A percentile compares a stretch with the other conserved stretches of the same genome.
Conservation (phyloP, 2,329 filamentous ascomycete genomes). For the Ascochyta rabiei region DNA sequence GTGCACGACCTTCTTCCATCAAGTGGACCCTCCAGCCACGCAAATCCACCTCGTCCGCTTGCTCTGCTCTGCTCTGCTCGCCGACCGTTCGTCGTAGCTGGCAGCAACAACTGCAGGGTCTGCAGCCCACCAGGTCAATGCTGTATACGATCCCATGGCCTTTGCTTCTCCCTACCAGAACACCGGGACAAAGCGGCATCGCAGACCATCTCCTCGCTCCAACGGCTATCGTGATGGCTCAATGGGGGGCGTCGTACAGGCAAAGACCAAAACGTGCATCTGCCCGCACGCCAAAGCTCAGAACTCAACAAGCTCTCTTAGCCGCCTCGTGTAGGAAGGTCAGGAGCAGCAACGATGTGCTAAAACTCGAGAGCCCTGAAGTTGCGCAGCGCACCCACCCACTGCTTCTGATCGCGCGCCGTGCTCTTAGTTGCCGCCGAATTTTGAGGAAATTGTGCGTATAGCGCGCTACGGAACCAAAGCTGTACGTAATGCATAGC, state of each 20-base stretch:
- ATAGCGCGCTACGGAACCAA: constrained; percentile 24
- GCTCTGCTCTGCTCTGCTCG: constrained; percentile 9
- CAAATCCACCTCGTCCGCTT: constrained; percentile 17
- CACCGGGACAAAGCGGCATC: constrained; percentile 20
- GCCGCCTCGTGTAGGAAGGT: constrained; percentile 19
- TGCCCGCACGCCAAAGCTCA: constrained; percentile 12
- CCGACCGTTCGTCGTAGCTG: constrained; percentile 7
- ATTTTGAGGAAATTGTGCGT: constrained; percentile 10
- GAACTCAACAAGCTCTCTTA: constrained; percentile 18
- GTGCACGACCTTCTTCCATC: constrained; percentile 23
- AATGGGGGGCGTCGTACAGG: not conserved
- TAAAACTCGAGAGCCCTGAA: not conserved
- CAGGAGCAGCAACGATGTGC: constrained; percentile 12
- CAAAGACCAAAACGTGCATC: not conserved
- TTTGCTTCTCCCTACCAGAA: constrained; percentile 9
- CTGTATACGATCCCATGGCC: constrained; percentile 10
- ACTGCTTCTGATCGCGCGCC: constrained; percentile 7
- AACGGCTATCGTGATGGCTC: constrained; percentile 9
- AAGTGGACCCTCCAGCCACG: constrained; percentile 15
- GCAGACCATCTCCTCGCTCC: not conserved
- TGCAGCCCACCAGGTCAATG: constrained; percentile 1
- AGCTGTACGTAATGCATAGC: constrained; percentile 30
- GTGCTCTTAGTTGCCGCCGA: constrained; percentile 22
- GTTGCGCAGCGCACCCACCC: constrained; percentile 1
- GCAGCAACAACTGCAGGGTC: constrained; percentile 34